These are phyloP conservation scores for Pleurotus ostreatus DNA, from an alignment of 768 basidiomycete species.

Conservation along the genomic window DNA sequence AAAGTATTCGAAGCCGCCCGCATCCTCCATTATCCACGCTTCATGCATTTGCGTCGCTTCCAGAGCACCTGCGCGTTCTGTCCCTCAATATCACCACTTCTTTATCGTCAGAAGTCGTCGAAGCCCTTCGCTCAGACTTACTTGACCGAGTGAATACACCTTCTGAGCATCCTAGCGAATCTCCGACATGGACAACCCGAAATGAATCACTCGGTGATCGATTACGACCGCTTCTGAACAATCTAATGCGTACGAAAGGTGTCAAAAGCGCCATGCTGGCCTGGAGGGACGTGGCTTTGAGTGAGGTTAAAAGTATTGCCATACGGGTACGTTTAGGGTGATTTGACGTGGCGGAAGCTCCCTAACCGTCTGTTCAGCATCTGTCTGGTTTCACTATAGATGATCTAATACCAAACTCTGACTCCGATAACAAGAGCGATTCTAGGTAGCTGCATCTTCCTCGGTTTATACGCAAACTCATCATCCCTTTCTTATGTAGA, in stretches of 20 bases:
- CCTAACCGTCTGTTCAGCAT: slow-evolving; percentile 10
- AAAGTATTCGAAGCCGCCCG: slow-evolving; percentile 16
- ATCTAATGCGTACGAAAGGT: slow-evolving; percentile 71
- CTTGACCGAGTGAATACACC: slow-evolving; percentile 41
- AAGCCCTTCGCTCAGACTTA: slow-evolving; percentile 64
- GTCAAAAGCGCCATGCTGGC: slow-evolving; percentile 62
- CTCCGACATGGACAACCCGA: slow-evolving; percentile 18
- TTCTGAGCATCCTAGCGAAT: slow-evolving; percentile 10
- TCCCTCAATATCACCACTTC: slow-evolving; percentile 74
- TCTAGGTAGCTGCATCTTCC: background rate
- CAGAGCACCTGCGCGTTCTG: slow-evolving; percentile 64
- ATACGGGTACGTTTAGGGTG: slow-evolving; percentile 46
- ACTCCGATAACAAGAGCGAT: background rate
- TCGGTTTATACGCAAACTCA: slow-evolving; percentile 2
- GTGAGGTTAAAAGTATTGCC: slow-evolving; percentile 53
- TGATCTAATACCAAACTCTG: slow-evolving; percentile 21
- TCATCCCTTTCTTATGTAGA: slow-evolving; percentile 20
- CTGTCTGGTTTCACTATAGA: slow-evolving; percentile 53
- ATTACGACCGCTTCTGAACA: slow-evolving; percentile 68
- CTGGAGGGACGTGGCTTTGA: slow-evolving; percentile 68
- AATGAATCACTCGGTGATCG: slow-evolving; percentile 55
- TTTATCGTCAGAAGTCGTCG: slow-evolving; percentile 74
- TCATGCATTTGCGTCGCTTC: slow-evolving; percentile 70
- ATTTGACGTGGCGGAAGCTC: no score
- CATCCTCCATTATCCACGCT: slow-evolving; percentile 64